Evolutionary conservation across 208 protist species (phyloP).

Genomic region (Trypanosoma avium): DNA sequence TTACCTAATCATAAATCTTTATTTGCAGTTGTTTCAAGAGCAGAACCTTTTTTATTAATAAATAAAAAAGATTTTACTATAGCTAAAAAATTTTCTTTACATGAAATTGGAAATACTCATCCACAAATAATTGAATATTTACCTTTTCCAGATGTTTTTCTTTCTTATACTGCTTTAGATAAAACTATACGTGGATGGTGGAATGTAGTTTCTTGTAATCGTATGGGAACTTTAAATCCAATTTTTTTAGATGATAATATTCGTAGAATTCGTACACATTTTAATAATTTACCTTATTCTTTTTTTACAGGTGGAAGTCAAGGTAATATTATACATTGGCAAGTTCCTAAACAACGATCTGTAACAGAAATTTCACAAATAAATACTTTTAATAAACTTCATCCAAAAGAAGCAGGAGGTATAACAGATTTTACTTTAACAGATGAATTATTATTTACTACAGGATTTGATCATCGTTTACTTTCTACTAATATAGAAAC

Average conservation of each 20-base stretch:
- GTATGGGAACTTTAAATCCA: conserved; percentile 31
- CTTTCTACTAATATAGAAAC: conserved; percentile 43
- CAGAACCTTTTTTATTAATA: conserved; percentile 45
- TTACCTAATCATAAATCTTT: conserved; percentile 47
- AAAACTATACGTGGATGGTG: conserved; percentile 54
- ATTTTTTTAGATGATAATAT: conserved; percentile 38
- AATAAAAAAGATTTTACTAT: conserved; percentile 49
- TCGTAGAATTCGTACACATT: conserved; percentile 34
- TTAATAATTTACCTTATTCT: conserved; percentile 38
- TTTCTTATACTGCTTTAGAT: conserved; percentile 52
- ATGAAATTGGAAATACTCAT: conserved; percentile 33
- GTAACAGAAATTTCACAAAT: conserved; percentile 34
- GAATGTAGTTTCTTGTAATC: conserved; percentile 31
- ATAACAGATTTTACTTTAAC: conserved; percentile 67
- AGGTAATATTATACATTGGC: conserved; percentile 46
- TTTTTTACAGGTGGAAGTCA: conserved; percentile 59
- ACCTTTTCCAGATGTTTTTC: conserved; percentile 44
- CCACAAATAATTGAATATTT: conserved; percentile 59
- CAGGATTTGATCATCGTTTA: conserved; percentile 62
- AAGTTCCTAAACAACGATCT: conserved; percentile 35
- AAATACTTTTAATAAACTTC: conserved; percentile 37
- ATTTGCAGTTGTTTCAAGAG: conserved; percentile 57
- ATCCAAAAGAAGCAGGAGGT: conserved; percentile 46
- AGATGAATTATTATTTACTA: conserved; percentile 46
- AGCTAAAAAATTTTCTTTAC: conserved; percentile 35